phyloP scores from a whole-genome alignment of 176 grass and related monocot species.

The Phyllostachys edulis region DNA sequence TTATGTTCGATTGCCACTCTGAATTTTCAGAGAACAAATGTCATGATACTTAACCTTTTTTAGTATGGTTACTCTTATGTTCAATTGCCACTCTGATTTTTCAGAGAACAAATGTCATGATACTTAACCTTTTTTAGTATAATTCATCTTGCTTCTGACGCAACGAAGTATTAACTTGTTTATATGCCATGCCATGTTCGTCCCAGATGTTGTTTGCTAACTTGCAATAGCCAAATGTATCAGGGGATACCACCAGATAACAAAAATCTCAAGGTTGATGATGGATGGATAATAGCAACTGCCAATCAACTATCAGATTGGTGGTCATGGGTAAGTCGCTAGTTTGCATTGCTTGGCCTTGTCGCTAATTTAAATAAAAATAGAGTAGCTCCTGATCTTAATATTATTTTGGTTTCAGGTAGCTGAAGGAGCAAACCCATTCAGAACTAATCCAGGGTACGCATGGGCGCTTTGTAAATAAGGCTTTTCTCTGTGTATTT shows the following conservation, averaged over 20 bases:
- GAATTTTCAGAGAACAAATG: background rate
- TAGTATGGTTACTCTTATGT: background rate
- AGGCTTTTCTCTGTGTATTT: background rate
- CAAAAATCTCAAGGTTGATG: constrained; percentile 52
- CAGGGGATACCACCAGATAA: constrained; percentile 81
- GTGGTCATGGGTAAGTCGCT: constrained; percentile 84
- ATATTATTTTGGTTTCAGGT: constrained; percentile 57
- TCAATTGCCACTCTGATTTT: background rate
- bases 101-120: background rate
- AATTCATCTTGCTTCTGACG: background rate
- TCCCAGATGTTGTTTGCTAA: constrained; percentile 22
- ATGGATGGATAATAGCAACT: constrained; percentile 68
- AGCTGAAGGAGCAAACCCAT: constrained; percentile 71
- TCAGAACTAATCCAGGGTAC: constrained; percentile 70
- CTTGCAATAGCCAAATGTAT: constrained; percentile 25
- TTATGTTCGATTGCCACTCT: background rate
- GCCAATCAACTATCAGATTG: constrained; percentile 74
- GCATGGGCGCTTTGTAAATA: background rate
- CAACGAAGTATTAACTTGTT: background rate
- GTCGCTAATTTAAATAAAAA: background rate
- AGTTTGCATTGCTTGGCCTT: background rate
- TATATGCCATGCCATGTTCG: background rate
- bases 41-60: background rate
- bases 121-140: background rate
- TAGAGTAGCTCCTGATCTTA: background rate